Percentiles rank a stretch among this genome's conserved stretches.
These are phyloP conservation scores for Camelina sativa DNA, from an alignment of 345 rosid species.

Conservation along the genomic window DNA sequence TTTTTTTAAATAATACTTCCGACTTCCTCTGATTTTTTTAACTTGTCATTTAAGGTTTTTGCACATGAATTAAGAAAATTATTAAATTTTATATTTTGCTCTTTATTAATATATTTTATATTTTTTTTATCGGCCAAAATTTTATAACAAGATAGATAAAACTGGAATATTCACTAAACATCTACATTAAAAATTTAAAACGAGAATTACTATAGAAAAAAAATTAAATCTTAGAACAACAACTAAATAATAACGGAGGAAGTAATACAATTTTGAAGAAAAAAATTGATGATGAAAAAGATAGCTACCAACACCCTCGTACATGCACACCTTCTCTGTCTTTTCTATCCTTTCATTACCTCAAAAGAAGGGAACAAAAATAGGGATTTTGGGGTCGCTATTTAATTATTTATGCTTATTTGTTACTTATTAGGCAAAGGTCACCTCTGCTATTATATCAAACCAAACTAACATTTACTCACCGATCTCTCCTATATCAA, in stretches of 20 bases:
- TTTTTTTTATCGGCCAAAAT: too few relatives aligned
- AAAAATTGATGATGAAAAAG: constrained; percentile 36
- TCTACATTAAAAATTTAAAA: too few relatives aligned
- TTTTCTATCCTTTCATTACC: constrained; percentile 26
- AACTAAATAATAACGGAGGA: too few relatives aligned
- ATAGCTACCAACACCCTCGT: constrained; percentile 33
- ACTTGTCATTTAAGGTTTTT: too few relatives aligned
- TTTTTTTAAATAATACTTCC: not conserved
- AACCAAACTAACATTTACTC: constrained; percentile 8
- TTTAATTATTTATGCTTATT: constrained; percentile 25
- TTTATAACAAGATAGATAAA: too few relatives aligned
- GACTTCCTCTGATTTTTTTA: too few relatives aligned
- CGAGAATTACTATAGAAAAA: too few relatives aligned
- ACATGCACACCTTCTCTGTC: constrained; percentile 16
- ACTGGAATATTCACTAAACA: too few relatives aligned
- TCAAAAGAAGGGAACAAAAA: constrained; percentile 27
- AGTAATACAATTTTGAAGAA: not conserved
- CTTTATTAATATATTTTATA: too few relatives aligned
- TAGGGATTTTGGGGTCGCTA: constrained; percentile 5
- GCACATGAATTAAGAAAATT: too few relatives aligned
- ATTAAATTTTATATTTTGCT: too few relatives aligned
- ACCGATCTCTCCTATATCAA: not conserved
- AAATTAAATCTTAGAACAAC: too few relatives aligned
- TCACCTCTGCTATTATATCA: not conserved
- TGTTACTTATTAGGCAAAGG: constrained; percentile 18